phyloP scores from a whole-genome alignment of 2,329 filamentous ascomycete genomes.

The Aspergillus proliferans region DNA sequence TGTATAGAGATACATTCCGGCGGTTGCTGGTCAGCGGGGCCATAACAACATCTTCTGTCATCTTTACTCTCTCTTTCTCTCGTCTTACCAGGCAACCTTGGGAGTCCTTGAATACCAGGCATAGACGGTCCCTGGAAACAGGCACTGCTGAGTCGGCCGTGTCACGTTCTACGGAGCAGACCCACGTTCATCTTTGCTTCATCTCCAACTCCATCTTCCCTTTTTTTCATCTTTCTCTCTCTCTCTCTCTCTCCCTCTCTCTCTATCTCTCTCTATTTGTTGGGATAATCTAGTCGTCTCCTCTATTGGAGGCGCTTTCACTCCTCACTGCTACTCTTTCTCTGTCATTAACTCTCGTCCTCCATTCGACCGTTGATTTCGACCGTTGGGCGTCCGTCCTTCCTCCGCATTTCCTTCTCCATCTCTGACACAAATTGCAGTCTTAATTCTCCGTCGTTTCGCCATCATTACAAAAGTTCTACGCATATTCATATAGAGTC shows the following conservation, averaged over 20 bases:
- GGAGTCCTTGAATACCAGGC: background rate
- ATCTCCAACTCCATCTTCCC: constrained; percentile 8
- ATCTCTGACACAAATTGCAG: background rate
- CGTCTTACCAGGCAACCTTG: background rate
- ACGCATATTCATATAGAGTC: no score
- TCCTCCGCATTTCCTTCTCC: constrained; percentile 5
- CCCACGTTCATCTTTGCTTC: constrained; percentile 11
- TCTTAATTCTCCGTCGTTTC: background rate
- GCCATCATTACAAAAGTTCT: background rate
- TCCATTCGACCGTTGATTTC: constrained; percentile 8
- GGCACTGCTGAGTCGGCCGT: background rate
- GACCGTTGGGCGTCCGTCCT: constrained; percentile 1
- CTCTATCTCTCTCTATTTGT: background rate
- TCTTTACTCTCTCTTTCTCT: background rate
- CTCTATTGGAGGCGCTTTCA: background rate
- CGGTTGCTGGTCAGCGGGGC: background rate
- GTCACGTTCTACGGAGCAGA: background rate
- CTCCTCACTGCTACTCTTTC: constrained; percentile 4
- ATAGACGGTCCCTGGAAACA: background rate
- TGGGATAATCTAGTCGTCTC: no score
- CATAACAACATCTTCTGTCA: background rate
- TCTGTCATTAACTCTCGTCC: constrained; percentile 1
- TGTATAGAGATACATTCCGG: background rate
- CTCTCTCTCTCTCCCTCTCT: constrained; percentile 1
- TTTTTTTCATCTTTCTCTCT: constrained; percentile 2